These are phyloP conservation scores for Polyporus tsugae DNA, from an alignment of 1,284 basidiomycete species.

Conservation along the genomic window DNA sequence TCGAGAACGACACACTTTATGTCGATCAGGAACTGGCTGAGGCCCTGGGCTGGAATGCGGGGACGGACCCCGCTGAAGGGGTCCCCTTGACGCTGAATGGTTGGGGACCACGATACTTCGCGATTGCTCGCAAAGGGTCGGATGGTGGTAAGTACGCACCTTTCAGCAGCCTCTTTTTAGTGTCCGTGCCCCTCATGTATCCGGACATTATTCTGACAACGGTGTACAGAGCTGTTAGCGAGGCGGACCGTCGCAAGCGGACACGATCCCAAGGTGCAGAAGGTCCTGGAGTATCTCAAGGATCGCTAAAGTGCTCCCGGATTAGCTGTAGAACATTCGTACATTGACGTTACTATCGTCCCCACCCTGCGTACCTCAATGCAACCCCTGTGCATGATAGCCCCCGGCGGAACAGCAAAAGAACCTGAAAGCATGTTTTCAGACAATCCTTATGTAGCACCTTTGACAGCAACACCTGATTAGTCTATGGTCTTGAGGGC, in stretches of 20 bases:
- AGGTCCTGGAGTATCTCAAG: slow-evolving; percentile 29
- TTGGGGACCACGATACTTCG: slow-evolving; percentile 37
- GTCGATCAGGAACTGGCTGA: slow-evolving; percentile 34
- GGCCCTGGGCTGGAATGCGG: slow-evolving; percentile 35
- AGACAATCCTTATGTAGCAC: no score
- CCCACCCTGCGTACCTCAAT: no score
- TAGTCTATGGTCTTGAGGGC: no score
- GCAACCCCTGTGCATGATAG: no score
- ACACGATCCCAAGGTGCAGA: slow-evolving; percentile 20
- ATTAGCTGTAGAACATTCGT: no score
- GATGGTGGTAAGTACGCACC: slow-evolving; percentile 32
- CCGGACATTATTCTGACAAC: background rate
- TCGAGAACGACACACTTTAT: slow-evolving; percentile 39
- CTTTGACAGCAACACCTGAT: no score
- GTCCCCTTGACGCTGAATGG: slow-evolving; percentile 33
- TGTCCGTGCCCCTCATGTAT: no score
- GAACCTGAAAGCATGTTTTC: no score
- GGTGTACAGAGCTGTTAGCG: slow-evolving; percentile 24
- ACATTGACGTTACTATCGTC: no score
- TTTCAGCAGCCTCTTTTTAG: no score
- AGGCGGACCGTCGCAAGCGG: slow-evolving; percentile 29
- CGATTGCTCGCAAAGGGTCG: slow-evolving; percentile 34
- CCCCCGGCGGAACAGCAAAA: no score
- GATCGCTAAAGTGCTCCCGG: slow-evolving; percentile 18
- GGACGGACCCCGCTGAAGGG: slow-evolving; percentile 9